These are phyloP conservation scores for Nematodospora valgi DNA, from an alignment of 805 yeast species.

Conservation along the genomic window DNA sequence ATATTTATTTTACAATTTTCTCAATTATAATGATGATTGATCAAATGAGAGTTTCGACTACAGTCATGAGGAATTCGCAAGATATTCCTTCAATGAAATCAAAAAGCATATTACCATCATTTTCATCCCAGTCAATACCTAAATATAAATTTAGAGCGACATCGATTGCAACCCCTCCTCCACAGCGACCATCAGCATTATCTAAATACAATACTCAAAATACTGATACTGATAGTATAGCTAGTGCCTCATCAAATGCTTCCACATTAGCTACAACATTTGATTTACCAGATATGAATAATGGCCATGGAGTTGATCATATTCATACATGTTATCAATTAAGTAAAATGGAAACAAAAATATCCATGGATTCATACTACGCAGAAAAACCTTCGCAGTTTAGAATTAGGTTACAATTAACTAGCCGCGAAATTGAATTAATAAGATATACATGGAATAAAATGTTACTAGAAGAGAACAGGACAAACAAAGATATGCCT, in stretches of 20 bases:
- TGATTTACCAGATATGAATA: neutral
- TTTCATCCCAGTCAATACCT: no score
- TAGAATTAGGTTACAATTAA: constrained; percentile 20
- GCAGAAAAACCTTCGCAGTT: constrained; percentile 14
- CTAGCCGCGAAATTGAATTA: constrained; percentile 39
- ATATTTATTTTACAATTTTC: no score
- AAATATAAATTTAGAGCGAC: no score
- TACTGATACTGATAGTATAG: constrained; percentile 5
- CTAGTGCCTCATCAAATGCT: constrained; percentile 3
- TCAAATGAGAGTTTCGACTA: no score
- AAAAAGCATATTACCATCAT: no score
- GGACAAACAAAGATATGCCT: constrained; percentile 1
- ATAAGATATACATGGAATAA: constrained; percentile 47
- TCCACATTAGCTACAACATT: constrained; percentile 3
- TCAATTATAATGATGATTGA: no score
- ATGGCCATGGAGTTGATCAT: neutral
- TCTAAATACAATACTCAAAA: no score
- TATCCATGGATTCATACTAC: constrained; percentile 20
- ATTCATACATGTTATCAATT: constrained; percentile 19
- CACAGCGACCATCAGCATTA: no score
- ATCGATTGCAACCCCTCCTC: no score
- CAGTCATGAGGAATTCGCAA: no score
- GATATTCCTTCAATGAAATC: no score
- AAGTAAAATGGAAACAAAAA: constrained; percentile 20
- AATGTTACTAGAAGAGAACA: constrained; percentile 31